These are phyloP conservation scores for Amauroascus niger DNA, from an alignment of 2,329 filamentous ascomycete species.

Conservation along the genomic window DNA sequence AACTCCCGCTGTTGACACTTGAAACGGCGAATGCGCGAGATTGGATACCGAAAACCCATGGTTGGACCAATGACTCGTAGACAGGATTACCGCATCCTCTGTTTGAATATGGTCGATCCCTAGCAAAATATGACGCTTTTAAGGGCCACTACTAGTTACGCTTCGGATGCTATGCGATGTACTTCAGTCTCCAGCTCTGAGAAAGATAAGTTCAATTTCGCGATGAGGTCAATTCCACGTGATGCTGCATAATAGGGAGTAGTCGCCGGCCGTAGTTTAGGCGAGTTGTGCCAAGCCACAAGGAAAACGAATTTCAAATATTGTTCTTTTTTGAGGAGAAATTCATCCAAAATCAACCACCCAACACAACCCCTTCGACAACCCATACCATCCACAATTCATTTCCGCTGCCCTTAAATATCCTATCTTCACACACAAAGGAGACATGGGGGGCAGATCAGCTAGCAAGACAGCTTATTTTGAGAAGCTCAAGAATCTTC, in stretches of 20 bases:
- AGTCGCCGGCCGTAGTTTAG: slow-evolving; percentile 24
- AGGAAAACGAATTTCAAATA: slow-evolving; percentile 20
- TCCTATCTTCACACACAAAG: slow-evolving; percentile 88
- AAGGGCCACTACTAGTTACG: background rate
- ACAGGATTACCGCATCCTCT: background rate
- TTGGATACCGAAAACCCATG: slow-evolving; percentile 44
- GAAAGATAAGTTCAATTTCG: background rate
- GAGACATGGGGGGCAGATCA: slow-evolving; percentile 98
- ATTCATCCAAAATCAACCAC: slow-evolving; percentile 19
- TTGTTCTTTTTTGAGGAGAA: background rate
- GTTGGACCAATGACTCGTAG: background rate
- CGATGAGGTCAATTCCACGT: background rate
- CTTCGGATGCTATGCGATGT: background rate
- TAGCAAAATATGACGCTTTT: background rate
- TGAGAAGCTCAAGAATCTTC: slow-evolving; percentile 96
- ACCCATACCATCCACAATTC: slow-evolving; percentile 18
- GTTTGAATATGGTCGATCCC: background rate
- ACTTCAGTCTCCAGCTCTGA: no score
- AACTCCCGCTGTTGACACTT: slow-evolving; percentile 33
- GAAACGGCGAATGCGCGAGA: slow-evolving; percentile 50
- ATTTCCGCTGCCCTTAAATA: slow-evolving; percentile 86
- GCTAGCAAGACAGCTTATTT: slow-evolving; percentile 95
- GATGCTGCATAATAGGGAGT: background rate
- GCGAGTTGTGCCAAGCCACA: slow-evolving; percentile 28
- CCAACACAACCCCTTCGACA: slow-evolving; percentile 21